Evolutionary conservation across 306 rosid species (phyloP).

Genomic region (Fragaria iinumae): DNA sequence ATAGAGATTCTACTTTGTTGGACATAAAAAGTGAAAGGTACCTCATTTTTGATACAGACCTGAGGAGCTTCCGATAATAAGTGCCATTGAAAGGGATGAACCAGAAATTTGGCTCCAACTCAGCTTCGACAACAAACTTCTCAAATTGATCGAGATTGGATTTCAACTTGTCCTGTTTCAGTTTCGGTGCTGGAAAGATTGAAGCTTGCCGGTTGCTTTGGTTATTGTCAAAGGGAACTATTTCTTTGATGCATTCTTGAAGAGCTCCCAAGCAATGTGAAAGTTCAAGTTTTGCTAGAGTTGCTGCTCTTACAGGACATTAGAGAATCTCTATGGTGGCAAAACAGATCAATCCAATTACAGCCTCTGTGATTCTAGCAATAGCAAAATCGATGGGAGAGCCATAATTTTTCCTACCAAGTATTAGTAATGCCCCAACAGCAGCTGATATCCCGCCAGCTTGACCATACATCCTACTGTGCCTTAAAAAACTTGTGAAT

Average conservation of each 20-base stretch:
- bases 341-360: conserved; percentile 64
- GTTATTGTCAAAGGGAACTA: conserved; percentile 4
- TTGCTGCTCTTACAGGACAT: conserved; percentile 57
- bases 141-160: conserved; percentile 35
- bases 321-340: conserved; percentile 43
- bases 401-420: conserved; percentile 66
- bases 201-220: conserved; percentile 19
- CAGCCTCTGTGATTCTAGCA: conserved; percentile 59
- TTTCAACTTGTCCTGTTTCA: conserved; percentile 41
- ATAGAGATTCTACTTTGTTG: conserved; percentile 42
- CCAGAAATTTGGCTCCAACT: conserved; percentile 77
- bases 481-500: conserved; percentile 57
- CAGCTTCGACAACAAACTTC: conserved; percentile 56
- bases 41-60: conserved; percentile 46
- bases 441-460: conserved; percentile 69
- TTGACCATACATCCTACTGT: conserved; percentile 77
- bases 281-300: conserved; percentile 60
- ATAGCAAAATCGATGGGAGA: conserved; percentile 58
- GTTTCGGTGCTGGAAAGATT: conserved; percentile 25
- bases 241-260: conserved; percentile 47
- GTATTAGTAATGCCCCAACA: conserved; percentile 59
- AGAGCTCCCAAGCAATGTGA: conserved; percentile 44
- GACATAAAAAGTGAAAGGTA: conserved; percentile 36
- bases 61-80: conserved; percentile 46
- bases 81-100: conserved; percentile 56